Conservation (phyloP, 2,329 filamentous ascomycete genomes). For the Ophiobolus disseminans region DNA sequence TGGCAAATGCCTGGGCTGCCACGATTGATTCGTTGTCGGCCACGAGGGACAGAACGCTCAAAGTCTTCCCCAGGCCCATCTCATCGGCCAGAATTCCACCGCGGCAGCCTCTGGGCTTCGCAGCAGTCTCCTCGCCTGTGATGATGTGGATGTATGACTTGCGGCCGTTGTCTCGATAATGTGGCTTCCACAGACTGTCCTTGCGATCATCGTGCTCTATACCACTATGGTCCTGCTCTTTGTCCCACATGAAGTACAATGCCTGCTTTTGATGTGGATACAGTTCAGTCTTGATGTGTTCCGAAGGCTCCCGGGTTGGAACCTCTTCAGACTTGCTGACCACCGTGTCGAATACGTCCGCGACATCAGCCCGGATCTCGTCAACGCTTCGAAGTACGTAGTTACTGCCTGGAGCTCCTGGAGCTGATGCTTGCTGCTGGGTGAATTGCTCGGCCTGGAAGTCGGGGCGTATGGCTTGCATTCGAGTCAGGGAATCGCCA, state of each 20-base stretch:
- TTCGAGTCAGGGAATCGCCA: constrained; percentile 16
- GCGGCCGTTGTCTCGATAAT: constrained; percentile 62
- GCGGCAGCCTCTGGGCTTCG: constrained; percentile 45
- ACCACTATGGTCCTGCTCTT: constrained; percentile 71
- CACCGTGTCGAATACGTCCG: constrained; percentile 86
- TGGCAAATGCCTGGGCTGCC: constrained; percentile 69
- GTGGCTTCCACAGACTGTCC: constrained; percentile 79
- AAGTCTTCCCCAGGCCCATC: constrained; percentile 61
- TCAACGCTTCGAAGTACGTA: constrained; percentile 61
- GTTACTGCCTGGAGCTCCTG: constrained; percentile 6
- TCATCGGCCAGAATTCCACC: constrained; percentile 60
- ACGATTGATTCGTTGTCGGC: constrained; percentile 63
- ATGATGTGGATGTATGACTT: constrained; percentile 82
- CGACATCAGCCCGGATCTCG: constrained; percentile 83
- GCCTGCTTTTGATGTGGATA: constrained; percentile 90
- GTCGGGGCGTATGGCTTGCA: constrained; percentile 22
- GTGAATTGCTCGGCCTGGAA: constrained; percentile 16
- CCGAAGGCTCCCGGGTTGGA: constrained; percentile 72
- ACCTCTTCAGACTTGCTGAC: constrained; percentile 74
- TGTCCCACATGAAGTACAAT: constrained; percentile 81
- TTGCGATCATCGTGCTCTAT: constrained; percentile 68
- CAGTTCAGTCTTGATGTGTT: constrained; percentile 69
- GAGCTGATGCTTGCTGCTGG: neutral
- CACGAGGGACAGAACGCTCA: constrained; percentile 84
- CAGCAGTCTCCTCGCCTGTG: constrained; percentile 61